Conservation (phyloP, 345 rosid species). For the Lumnitzera littorea region DNA sequence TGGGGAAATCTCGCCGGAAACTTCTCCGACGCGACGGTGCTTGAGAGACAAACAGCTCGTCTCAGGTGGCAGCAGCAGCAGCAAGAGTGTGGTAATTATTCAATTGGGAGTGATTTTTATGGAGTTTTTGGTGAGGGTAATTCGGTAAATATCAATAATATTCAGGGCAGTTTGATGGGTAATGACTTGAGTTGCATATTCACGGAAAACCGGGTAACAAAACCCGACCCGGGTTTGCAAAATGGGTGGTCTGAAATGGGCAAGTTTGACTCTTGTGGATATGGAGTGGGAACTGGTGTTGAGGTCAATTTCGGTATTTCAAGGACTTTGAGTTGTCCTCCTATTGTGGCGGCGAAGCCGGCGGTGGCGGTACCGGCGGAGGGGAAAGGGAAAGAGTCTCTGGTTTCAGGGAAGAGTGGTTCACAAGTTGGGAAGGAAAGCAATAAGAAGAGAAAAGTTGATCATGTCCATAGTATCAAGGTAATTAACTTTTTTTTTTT, state of each 20-base stretch:
- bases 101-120: slow-evolving; percentile 12
- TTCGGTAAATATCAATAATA: slow-evolving; percentile 11
- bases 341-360: slow-evolving; percentile 18
- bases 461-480: slow-evolving; percentile 27
- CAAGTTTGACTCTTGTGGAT: slow-evolving; percentile 25
- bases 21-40: slow-evolving; percentile 47
- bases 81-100: slow-evolving; percentile 1
- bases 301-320: slow-evolving; percentile 27
- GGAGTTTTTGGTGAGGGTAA: slow-evolving; percentile 25
- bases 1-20: slow-evolving; percentile 15
- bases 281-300: slow-evolving; percentile 22
- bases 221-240: slow-evolving; percentile 43
- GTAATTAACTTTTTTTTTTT: slow-evolving; percentile 3
- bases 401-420: slow-evolving; percentile 20
- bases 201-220: slow-evolving; percentile 10
- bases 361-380: slow-evolving; percentile 14
- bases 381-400: slow-evolving; percentile 14
- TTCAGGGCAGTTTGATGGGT: slow-evolving; percentile 24
- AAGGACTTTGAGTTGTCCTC: slow-evolving; percentile 40
- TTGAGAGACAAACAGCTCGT: slow-evolving; percentile 53
- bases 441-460: slow-evolving; percentile 61
- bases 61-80: slow-evolving; percentile 32
- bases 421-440: slow-evolving; percentile 31
- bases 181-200: slow-evolving; percentile 14
- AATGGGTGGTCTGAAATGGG: slow-evolving; percentile 26